A percentile compares a stretch with the other conserved stretches of the same genome.
Evolutionary conservation across 495 filamentous ascomycete genomes (phyloP).

Genomic region (Articulospora tetracladia): DNA sequence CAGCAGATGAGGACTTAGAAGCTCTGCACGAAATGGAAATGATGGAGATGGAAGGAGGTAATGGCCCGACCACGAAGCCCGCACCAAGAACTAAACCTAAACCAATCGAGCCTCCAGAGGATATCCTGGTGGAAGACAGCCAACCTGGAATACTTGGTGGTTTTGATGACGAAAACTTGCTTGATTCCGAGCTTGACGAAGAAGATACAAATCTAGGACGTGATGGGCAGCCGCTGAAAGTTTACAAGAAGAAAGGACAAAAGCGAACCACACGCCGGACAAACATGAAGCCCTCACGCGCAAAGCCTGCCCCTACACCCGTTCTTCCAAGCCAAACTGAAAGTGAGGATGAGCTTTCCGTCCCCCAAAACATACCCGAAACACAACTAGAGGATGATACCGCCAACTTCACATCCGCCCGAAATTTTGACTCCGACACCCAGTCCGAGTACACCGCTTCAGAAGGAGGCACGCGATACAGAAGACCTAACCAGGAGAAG

Average conservation of each 20-base stretch:
- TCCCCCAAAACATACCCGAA: constrained; percentile 35
- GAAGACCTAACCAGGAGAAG: constrained; percentile 29
- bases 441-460: constrained; percentile 31
- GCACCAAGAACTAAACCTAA: constrained; percentile 16
- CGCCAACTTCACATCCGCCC: constrained; percentile 24
- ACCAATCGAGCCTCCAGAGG: constrained; percentile 9
- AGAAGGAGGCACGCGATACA: constrained; percentile 25
- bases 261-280: constrained; percentile 79
- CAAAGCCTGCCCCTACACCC: constrained; percentile 29
- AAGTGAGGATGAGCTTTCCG: constrained; percentile 27
- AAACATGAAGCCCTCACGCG: constrained; percentile 57
- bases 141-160: constrained; percentile 58
- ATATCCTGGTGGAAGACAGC: constrained; percentile 59
- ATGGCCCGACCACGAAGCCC: constrained; percentile 11
- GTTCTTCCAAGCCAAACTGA: constrained; percentile 6
- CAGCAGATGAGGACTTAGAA: constrained; percentile 74
- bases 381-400: constrained; percentile 36
- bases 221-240: constrained; percentile 48
- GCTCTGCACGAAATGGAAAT: constrained; percentile 75
- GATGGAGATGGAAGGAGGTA: constrained; percentile 12
- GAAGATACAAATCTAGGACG: constrained; percentile 28
- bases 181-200: constrained; percentile 40
- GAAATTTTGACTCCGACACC: constrained; percentile 30
- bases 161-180: constrained; percentile 50
- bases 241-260: constrained; percentile 89